These are phyloP conservation scores for Pestalotiopsis sp. DNA, from an alignment of 2,329 filamentous ascomycete species.

Conservation along the genomic window DNA sequence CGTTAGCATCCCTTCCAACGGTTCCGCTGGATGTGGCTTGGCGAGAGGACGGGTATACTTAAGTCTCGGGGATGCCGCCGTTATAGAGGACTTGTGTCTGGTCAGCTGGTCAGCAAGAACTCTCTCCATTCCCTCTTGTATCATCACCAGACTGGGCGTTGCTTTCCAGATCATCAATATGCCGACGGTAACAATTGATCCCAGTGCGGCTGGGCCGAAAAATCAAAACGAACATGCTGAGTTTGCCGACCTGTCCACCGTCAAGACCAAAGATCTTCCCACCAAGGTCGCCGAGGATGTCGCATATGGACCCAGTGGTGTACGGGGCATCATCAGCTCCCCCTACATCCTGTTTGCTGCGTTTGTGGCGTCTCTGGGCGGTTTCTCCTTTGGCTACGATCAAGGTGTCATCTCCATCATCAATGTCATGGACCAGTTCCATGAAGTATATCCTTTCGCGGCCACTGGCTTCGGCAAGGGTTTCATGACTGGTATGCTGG, in stretches of 20 bases:
- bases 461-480: constrained; percentile 38
- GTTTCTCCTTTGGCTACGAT: constrained; percentile 49
- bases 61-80: not conserved
- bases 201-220: not conserved
- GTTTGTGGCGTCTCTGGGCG: constrained; percentile 44
- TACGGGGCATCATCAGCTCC: not conserved
- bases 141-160: not conserved
- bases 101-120: not conserved
- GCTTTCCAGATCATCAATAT: not conserved
- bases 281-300: not conserved
- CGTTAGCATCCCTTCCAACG: not conserved
- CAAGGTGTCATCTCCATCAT: constrained; percentile 42
- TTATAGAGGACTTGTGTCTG: not conserved
- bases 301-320: not conserved
- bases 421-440: constrained; percentile 47
- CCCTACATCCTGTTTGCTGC: constrained; percentile 44
- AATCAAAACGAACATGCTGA: not conserved
- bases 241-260: not conserved
- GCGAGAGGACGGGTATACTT: not conserved
- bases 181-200: not conserved
- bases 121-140: not conserved
- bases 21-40: not conserved
- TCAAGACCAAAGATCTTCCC: not conserved
- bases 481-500: constrained; percentile 45
- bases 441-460: constrained; percentile 37